phyloP scores from a whole-genome alignment of 2,329 filamentous ascomycete species.

The Talaromyces verruculosus region DNA sequence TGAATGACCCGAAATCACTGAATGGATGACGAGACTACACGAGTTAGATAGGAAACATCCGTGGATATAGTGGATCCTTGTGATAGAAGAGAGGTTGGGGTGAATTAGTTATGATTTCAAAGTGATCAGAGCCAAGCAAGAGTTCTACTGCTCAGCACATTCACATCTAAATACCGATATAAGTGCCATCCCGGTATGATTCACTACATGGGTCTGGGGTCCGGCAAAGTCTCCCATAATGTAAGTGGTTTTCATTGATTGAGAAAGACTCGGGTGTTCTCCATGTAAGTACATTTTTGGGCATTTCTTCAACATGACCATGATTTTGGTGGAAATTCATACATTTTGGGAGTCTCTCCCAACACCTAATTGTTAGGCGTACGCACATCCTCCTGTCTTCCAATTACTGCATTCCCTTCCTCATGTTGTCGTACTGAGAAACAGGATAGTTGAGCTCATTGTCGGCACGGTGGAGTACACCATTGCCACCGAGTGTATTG shows the following conservation, averaged over 20 bases:
- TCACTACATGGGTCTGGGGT: background rate
- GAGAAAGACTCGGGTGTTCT: background rate
- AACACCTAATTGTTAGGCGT: background rate
- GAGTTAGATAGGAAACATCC: background rate
- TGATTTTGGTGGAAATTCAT: background rate
- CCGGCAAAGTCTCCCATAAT: background rate
- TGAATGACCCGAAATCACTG: slow-evolving; percentile 30
- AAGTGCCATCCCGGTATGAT: background rate
- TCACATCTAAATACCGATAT: background rate
- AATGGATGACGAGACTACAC: background rate
- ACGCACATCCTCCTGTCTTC: too few relatives aligned
- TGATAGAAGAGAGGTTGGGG: too few relatives aligned
- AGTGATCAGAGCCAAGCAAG: background rate
- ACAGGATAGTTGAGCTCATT: slow-evolving; percentile 55
- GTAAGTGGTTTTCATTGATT: background rate
- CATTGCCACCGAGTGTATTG: slow-evolving; percentile 33
- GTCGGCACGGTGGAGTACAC: slow-evolving; percentile 45
- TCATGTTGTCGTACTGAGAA: slow-evolving; percentile 56
- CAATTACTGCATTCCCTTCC: slow-evolving; percentile 34
- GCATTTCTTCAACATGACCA: background rate
- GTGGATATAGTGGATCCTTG: background rate
- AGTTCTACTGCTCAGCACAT: background rate
- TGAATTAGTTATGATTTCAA: too few relatives aligned
- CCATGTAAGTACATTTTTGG: background rate
- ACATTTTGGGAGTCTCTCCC: background rate